Evolutionary conservation across 805 yeast genomes (phyloP).

Genomic region (Candida berthetii): DNA sequence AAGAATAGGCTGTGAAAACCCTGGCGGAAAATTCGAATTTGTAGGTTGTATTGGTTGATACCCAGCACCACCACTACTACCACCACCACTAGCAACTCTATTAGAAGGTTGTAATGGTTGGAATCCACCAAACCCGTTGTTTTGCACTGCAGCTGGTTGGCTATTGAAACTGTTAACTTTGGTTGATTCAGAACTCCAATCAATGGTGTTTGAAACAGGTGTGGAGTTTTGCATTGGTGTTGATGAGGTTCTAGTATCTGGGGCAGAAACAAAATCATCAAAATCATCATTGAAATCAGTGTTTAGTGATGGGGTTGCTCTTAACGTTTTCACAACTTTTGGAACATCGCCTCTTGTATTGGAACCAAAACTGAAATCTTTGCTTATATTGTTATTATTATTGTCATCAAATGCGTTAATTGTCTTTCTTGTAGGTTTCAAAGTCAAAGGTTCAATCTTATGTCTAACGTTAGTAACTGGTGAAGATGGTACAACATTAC

Average conservation of each 20-base stretch:
- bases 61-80: slow-evolving; percentile 3
- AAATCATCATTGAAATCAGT: slow-evolving; percentile 13
- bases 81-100: slow-evolving; percentile 4
- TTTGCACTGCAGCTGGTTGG: no score
- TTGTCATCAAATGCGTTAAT: not conserved
- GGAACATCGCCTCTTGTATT: slow-evolving; percentile 6
- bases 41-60: slow-evolving; percentile 1
- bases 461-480: slow-evolving; percentile 4
- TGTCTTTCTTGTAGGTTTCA: slow-evolving; percentile 9
- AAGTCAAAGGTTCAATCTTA: slow-evolving; percentile 10
- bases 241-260: slow-evolving; percentile 17
- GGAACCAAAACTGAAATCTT: slow-evolving; percentile 10
- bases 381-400: not conserved
- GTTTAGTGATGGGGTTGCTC: slow-evolving; percentile 1
- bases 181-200: slow-evolving; percentile 16
- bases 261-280: slow-evolving; percentile 26
- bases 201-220: slow-evolving; percentile 6
- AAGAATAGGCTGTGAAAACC: slow-evolving; percentile 30
- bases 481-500: slow-evolving; percentile 3
- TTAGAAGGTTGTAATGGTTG: slow-evolving; percentile 1
- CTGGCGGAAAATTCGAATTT: slow-evolving; percentile 29
- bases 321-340: slow-evolving; percentile 9
- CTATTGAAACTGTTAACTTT: slow-evolving; percentile 5
- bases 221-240: slow-evolving; percentile 1
- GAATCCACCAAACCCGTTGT: not conserved